phyloP scores from a whole-genome alignment of 2,329 filamentous ascomycete genomes.

The Metarhizium sp. region DNA sequence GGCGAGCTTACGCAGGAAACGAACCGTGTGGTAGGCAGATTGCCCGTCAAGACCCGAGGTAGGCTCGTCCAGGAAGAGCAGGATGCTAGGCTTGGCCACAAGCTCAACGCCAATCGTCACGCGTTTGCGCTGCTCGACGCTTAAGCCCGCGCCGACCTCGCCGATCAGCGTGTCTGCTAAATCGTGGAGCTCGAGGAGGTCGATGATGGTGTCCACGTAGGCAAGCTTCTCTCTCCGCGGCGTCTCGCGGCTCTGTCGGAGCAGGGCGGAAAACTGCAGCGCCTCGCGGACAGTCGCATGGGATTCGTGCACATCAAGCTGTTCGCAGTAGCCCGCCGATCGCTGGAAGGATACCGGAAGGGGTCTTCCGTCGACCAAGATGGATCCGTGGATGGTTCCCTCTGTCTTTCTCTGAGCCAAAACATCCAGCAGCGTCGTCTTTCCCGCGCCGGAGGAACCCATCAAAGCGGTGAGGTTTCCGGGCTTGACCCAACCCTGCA shows the following conservation, averaged over 20 bases:
- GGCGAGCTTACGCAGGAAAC: constrained; percentile 57
- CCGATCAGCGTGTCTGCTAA: constrained; percentile 39
- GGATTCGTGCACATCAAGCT: constrained; percentile 69
- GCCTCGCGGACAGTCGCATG: constrained; percentile 46
- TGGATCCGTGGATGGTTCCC: constrained; percentile 64
- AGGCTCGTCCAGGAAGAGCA: constrained; percentile 55
- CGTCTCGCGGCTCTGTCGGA: constrained; percentile 59
- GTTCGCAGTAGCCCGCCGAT: constrained; percentile 72
- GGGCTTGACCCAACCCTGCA: constrained; percentile 77
- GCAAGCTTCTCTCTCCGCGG: constrained; percentile 59
- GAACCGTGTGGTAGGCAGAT: constrained; percentile 55
- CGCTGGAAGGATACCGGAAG: constrained; percentile 68
- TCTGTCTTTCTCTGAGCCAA: constrained; percentile 72
- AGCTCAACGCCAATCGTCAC: constrained; percentile 54
- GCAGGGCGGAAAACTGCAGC: constrained; percentile 62
- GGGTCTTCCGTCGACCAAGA: constrained; percentile 65
- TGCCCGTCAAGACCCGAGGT: constrained; percentile 60
- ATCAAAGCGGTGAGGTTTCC: constrained; percentile 72
- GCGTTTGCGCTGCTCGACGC: constrained; percentile 26
- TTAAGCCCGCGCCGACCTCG: constrained; percentile 40
- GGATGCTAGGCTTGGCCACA: constrained; percentile 48
- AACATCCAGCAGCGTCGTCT: constrained; percentile 77
- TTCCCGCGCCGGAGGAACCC: constrained; percentile 74
- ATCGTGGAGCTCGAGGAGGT: constrained; percentile 43
- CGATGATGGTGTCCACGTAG: constrained; percentile 73